A percentile compares a stretch with the other conserved stretches of the same genome.
phyloP scores from a whole-genome alignment of 805 yeast species.

The Yamadazyma nakazawae region DNA sequence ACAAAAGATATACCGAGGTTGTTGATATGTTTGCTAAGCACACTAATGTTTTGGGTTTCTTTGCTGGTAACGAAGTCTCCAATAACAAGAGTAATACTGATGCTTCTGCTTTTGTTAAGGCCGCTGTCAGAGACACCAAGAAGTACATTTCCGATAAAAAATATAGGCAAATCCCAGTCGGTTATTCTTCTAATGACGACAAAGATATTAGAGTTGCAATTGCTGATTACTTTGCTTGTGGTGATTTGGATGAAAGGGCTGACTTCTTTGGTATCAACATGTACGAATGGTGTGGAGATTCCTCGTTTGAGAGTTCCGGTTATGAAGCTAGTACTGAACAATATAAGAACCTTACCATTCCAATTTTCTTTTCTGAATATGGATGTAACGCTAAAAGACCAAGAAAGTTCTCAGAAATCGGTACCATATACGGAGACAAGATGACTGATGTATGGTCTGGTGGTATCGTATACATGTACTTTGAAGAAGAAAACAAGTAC shows the following conservation, averaged over 20 bases:
- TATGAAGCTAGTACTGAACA: conserved; percentile 69
- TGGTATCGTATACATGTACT: conserved; percentile 90
- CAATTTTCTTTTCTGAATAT: conserved; percentile 83
- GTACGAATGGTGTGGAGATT: conserved; percentile 84
- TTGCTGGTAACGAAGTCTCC: conserved; percentile 97
- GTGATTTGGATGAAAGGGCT: conserved; percentile 57
- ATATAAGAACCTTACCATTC: conserved; percentile 69
- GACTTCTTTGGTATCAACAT: conserved; percentile 84
- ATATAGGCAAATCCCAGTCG: conserved; percentile 85
- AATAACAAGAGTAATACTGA: conserved; percentile 79
- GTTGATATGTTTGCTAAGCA: conserved; percentile 77
- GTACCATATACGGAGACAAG: conserved; percentile 56
- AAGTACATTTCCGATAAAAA: conserved; percentile 61
- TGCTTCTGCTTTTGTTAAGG: conserved; percentile 93
- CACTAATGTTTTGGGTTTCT: conserved; percentile 84
- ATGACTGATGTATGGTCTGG: conserved; percentile 95
- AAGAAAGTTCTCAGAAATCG: conserved; percentile 73
- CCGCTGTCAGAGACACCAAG: conserved; percentile 89
- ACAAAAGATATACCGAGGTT: conserved; percentile 74
- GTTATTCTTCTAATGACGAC: conserved; percentile 91
- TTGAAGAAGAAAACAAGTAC: conserved; percentile 77
- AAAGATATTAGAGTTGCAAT: conserved; percentile 70
- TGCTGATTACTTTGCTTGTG: conserved; percentile 87
- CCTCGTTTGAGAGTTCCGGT: conserved; percentile 61
- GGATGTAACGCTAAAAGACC: conserved; percentile 79